These are phyloP conservation scores for Paramyrothecium roridum DNA, from an alignment of 2,329 filamentous ascomycete species.

Conservation along the genomic window DNA sequence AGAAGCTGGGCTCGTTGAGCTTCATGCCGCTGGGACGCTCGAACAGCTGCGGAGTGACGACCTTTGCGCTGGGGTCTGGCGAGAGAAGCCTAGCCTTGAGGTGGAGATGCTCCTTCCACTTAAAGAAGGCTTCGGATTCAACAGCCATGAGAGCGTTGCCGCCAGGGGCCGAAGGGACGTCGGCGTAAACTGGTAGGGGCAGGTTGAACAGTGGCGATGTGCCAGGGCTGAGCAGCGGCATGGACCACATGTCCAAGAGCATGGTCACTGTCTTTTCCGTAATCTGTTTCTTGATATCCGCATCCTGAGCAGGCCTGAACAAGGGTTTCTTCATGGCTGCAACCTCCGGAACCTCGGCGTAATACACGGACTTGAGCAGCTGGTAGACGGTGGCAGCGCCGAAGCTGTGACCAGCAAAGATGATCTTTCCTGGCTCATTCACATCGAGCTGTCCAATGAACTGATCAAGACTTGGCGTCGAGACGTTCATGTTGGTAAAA, in stretches of 20 bases:
- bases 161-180: slow-evolving; percentile 45
- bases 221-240: slow-evolving; percentile 63
- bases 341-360: slow-evolving; percentile 48
- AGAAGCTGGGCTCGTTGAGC: slow-evolving; percentile 61
- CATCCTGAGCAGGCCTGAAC: slow-evolving; percentile 54
- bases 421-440: slow-evolving; percentile 67
- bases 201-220: slow-evolving; percentile 65
- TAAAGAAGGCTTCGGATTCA: slow-evolving; percentile 73
- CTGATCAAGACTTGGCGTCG: slow-evolving; percentile 47
- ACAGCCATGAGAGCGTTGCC: slow-evolving; percentile 64
- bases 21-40: slow-evolving; percentile 38
- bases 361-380: slow-evolving; percentile 76
- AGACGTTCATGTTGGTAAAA: slow-evolving; percentile 52
- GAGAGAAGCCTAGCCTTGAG: slow-evolving; percentile 66
- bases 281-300: slow-evolving; percentile 61
- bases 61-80: slow-evolving; percentile 42
- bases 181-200: slow-evolving; percentile 68
- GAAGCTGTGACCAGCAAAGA: slow-evolving; percentile 79
- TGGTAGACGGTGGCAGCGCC: slow-evolving; percentile 73
- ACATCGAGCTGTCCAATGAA: slow-evolving; percentile 65
- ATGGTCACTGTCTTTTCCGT: slow-evolving; percentile 63
- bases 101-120: slow-evolving; percentile 72
- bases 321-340: slow-evolving; percentile 52
- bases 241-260: slow-evolving; percentile 78
- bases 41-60: slow-evolving; percentile 38